Conservation (phyloP, 2,329 filamentous ascomycete genomes). For the Fusarium succisae region DNA sequence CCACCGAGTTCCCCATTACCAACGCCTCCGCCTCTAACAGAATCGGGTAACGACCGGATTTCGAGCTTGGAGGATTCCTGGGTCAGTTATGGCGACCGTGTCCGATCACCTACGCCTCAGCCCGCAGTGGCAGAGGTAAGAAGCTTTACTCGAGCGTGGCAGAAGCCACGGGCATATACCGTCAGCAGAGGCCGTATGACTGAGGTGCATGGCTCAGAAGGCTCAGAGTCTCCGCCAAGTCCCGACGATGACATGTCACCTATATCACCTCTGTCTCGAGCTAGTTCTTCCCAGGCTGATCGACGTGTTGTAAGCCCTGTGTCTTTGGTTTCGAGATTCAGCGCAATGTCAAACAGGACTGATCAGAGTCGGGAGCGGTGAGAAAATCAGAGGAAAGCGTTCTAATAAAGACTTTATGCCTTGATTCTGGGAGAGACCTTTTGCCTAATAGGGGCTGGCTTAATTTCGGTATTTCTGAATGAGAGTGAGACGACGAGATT, state of each 20-base stretch:
- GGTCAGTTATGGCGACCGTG: slow-evolving; percentile 30
- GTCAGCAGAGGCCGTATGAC: slow-evolving; percentile 20
- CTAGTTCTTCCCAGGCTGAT: background rate
- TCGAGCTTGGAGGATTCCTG: slow-evolving; percentile 21
- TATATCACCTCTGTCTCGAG: slow-evolving; percentile 11
- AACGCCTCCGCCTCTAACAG: background rate
- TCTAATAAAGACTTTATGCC: background rate
- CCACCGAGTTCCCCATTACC: background rate
- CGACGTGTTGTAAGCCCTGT: slow-evolving; percentile 12
- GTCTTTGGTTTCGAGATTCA: slow-evolving; percentile 14
- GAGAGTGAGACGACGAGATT: slow-evolving; percentile 1
- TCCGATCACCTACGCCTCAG: slow-evolving; percentile 37
- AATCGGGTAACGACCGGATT: slow-evolving; percentile 7
- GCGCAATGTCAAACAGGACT: slow-evolving; percentile 3
- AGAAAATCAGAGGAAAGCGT: background rate
- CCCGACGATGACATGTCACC: background rate
- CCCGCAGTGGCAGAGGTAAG: slow-evolving; percentile 38
- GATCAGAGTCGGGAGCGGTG: background rate
- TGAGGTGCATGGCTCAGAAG: slow-evolving; percentile 5
- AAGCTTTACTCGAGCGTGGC: slow-evolving; percentile 35
- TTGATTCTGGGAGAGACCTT: background rate
- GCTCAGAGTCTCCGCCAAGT: background rate
- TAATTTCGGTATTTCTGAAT: slow-evolving; percentile 17
- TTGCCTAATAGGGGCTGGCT: background rate
- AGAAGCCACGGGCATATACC: slow-evolving; percentile 38